Evolutionary conservation across 1,284 basidiomycete species (phyloP), one percentile per base, ranked within the genome.

Genomic region (Apiotrichum laibachii): DNA sequence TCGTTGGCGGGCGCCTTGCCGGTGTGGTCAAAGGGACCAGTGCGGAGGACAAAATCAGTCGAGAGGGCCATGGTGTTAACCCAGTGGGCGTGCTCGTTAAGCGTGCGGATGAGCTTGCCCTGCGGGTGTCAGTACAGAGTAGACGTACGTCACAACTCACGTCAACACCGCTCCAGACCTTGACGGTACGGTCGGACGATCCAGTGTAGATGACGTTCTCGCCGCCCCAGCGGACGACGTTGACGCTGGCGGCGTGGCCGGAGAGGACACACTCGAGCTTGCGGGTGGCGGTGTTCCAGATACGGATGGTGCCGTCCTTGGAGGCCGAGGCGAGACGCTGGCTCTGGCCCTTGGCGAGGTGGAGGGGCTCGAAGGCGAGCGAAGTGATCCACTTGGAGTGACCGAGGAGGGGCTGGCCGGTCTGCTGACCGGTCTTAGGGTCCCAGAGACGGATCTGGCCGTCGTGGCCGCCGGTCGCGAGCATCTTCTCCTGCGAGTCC

Each of bases 51-150:
- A 73, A 94, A 97, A 75, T 99, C 95, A 16, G 94, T 96, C 71
- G 92, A 95, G 56, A 99, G 83, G 2, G 95, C 88, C 50, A 99
- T 85, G 0, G 94, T 98, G 48, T 94, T 99, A 21, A 99, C 95
- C 95, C 94, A 98, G 73, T 99, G 96, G 0, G 94, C 94, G 70
- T 99, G 96, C 65, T 97, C 93, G 76, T 89, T 92, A 33, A 99
- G 81, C 1, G 87, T 88, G 40, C 84, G 77, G 40, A 83, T 81
- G 39, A 84, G 73, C 68, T 82, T 83, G n/a, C 83, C 83, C 68
- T 81, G 62, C 8, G 16, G 33, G 13, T 19, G 44, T 59, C n/a
- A 54, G 57, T 42, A 16, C 42, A 33, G 31, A 12, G 16, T 22
- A 26, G 19, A 31, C 13, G 12, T 39, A 2, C 8, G n/a, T 31